phyloP scores from a whole-genome alignment of 768 basidiomycete genomes.

The Leccinellum albellum region DNA sequence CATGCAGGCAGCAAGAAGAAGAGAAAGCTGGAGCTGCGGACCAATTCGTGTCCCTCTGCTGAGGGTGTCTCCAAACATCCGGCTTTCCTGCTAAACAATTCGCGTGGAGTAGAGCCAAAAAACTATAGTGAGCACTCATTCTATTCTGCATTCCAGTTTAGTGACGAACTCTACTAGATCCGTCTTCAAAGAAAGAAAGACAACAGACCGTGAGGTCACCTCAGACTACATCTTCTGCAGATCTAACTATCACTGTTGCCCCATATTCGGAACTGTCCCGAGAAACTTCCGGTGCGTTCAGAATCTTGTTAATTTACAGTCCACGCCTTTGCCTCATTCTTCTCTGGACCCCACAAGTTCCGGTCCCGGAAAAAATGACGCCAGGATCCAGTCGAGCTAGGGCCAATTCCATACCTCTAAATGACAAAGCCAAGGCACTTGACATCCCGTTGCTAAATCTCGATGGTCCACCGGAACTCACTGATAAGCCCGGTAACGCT shows the following conservation, averaged over 20 bases:
- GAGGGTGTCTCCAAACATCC: neutral
- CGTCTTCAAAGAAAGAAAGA: slow-evolving; percentile 5
- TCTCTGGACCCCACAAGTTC: slow-evolving; percentile 12
- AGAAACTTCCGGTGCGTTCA: slow-evolving; percentile 17
- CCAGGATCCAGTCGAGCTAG: slow-evolving; percentile 5
- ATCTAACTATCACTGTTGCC: neutral
- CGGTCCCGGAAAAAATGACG: slow-evolving; percentile 8
- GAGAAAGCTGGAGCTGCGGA: slow-evolving; percentile 35
- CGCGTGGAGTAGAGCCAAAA: neutral
- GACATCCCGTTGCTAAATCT: slow-evolving; percentile 53
- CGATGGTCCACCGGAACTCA: slow-evolving; percentile 40
- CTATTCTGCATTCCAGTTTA: neutral
- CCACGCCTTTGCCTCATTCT: slow-evolving; percentile 13
- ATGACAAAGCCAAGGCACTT: slow-evolving; percentile 12
- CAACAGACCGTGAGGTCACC: slow-evolving; percentile 4
- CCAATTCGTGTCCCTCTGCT: neutral
- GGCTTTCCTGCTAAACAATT: neutral
- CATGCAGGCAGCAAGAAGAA: slow-evolving; percentile 38
- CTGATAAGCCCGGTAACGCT: slow-evolving; percentile 11
- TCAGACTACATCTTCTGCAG: slow-evolving; percentile 3
- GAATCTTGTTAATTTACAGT: slow-evolving; percentile 2
- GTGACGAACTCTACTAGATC: slow-evolving; percentile 7
- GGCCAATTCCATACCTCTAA: neutral
- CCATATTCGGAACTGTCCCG: slow-evolving; percentile 3
- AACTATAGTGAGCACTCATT: slow-evolving; percentile 12